These are phyloP conservation scores for Pestalotiopsis sp. DNA, from an alignment of 2,329 filamentous ascomycete species.

Conservation along the genomic window DNA sequence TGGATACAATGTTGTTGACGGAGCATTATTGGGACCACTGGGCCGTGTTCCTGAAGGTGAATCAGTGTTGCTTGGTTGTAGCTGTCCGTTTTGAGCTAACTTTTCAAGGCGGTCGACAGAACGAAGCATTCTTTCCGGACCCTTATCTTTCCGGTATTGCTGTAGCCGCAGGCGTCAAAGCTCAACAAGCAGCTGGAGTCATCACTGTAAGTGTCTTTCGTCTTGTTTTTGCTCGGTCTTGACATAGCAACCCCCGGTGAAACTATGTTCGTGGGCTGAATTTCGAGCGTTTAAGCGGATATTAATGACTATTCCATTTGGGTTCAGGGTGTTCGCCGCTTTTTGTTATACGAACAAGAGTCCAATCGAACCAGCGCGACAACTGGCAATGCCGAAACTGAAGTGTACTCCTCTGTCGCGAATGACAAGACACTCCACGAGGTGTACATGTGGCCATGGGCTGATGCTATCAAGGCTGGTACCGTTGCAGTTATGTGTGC, in stretches of 20 bases:
- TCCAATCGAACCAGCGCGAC: background rate
- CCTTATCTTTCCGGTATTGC: conserved; percentile 8
- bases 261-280: background rate
- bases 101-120: background rate
- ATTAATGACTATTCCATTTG: too few relatives aligned
- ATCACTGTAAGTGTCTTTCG: too few relatives aligned
- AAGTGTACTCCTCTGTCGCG: background rate
- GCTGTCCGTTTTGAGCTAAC: too few relatives aligned
- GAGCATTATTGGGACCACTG: conserved; percentile 16
- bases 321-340: background rate
- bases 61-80: too few relatives aligned
- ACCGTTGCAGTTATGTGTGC: background rate
- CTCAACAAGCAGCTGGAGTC: too few relatives aligned
- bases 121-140: background rate
- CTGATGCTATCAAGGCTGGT: background rate
- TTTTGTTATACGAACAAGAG: background rate
- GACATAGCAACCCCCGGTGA: too few relatives aligned
- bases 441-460: conserved; percentile 1
- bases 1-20: conserved; percentile 17
- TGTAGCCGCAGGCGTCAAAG: background rate
- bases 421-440: conserved; percentile 1
- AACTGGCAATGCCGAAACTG: too few relatives aligned
- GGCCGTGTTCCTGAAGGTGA: conserved; percentile 1
- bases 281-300: background rate
- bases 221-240: too few relatives aligned